phyloP scores from a whole-genome alignment of 164 flowering plant species.

The Macadamia integrifolia region DNA sequence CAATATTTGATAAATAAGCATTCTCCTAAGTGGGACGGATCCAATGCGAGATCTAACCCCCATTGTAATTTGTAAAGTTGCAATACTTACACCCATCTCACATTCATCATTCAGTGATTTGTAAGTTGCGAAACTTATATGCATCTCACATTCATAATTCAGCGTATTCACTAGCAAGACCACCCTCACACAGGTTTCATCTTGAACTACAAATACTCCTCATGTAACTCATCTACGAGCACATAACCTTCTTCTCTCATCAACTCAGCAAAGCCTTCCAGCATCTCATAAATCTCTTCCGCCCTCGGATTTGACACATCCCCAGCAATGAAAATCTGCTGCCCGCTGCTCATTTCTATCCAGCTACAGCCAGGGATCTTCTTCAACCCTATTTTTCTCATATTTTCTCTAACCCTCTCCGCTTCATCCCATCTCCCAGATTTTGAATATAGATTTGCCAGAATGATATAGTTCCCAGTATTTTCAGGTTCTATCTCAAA shows the following conservation, averaged over 20 bases:
- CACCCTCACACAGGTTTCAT: not conserved
- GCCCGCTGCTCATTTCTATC: conserved; percentile 47
- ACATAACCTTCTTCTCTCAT: conserved; percentile 47
- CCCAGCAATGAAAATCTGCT: conserved; percentile 33
- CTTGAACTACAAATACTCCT: conserved; percentile 14
- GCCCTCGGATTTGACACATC: conserved; percentile 32
- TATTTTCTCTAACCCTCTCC: conserved; percentile 48
- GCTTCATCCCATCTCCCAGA: conserved; percentile 84
- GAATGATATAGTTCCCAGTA: conserved; percentile 55
- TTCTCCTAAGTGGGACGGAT: too few relatives aligned
- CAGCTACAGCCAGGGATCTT: conserved; percentile 71
- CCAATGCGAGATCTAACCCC: too few relatives aligned
- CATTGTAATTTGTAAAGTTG: too few relatives aligned
- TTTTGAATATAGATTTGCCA: conserved; percentile 77
- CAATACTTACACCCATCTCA: too few relatives aligned
- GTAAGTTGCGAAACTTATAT: too few relatives aligned
- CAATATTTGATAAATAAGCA: too few relatives aligned
- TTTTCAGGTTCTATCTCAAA: conserved; percentile 74
- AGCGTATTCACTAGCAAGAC: too few relatives aligned
- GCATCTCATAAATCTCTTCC: conserved; percentile 27
- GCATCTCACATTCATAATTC: too few relatives aligned
- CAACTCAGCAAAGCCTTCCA: conserved; percentile 33
- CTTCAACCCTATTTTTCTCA: conserved; percentile 52
- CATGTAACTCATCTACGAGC: conserved; percentile 23
- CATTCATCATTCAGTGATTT: too few relatives aligned